phyloP scores from a whole-genome alignment of 805 yeast species.

The Priceomyces haplophilus region DNA sequence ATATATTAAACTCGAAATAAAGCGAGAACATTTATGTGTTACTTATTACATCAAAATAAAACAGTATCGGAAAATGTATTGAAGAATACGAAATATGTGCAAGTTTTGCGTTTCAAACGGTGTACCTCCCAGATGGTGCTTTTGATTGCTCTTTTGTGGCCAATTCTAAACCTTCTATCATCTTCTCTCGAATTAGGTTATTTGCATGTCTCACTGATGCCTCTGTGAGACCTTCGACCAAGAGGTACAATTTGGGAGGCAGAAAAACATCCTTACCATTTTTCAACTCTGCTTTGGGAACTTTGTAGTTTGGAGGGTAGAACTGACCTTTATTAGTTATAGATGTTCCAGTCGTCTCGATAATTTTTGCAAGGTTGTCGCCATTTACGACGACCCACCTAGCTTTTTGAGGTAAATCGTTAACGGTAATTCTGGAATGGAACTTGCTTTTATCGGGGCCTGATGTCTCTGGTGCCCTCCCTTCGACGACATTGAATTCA shows the following conservation, averaged over 20 bases:
- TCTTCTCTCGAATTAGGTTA: conserved; percentile 49
- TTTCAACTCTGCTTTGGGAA: conserved; percentile 55
- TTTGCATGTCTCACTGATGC: conserved; percentile 58
- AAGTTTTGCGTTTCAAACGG: conserved; percentile 19
- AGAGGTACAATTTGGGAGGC: conserved; percentile 71
- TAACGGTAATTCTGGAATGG: conserved; percentile 70
- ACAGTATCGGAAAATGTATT: too few species aligned
- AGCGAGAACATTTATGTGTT: too few species aligned
- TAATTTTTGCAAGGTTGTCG: conserved; percentile 58
- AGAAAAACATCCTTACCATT: conserved; percentile 43
- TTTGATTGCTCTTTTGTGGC: conserved; percentile 44
- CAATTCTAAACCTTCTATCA: conserved; percentile 54
- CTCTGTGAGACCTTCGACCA: conserved; percentile 73
- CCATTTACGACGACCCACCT: conserved; percentile 76
- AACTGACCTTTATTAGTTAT: conserved; percentile 80
- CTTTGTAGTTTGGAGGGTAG: conserved; percentile 40
- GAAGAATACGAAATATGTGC: too few species aligned
- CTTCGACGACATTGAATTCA: conserved; percentile 49
- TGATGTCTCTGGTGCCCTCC: conserved; percentile 50
- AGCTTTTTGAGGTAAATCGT: conserved; percentile 79
- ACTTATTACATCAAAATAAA: too few species aligned
- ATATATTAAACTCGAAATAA: too few species aligned
- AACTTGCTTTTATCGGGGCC: conserved; percentile 55
- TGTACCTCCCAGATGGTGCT: conserved; percentile 48
- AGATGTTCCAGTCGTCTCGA: conserved; percentile 70